phyloP scores from a whole-genome alignment of 2,329 filamentous ascomycete genomes.

The Aspergillus tamarii region DNA sequence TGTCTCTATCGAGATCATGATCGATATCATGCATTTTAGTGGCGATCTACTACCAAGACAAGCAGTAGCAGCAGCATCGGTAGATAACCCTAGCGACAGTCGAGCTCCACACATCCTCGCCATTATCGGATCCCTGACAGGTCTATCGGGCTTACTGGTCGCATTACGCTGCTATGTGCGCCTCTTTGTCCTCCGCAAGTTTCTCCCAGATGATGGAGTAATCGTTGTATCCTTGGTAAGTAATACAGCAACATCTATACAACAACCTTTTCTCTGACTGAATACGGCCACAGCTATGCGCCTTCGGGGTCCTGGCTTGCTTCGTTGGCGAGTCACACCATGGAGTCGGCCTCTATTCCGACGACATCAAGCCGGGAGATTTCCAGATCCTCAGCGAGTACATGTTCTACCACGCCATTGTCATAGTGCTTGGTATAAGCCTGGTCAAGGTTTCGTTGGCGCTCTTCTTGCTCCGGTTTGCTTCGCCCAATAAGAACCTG shows the following conservation, averaged over 20 bases:
- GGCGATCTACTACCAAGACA: not conserved
- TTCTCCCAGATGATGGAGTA: constrained; percentile 54
- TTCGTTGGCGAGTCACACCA: constrained; percentile 50
- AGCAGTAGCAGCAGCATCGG: not conserved
- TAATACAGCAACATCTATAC: constrained; percentile 11
- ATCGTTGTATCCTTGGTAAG: constrained; percentile 48
- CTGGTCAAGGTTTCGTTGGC: constrained; percentile 48
- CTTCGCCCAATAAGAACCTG: constrained; percentile 32
- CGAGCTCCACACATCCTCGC: constrained; percentile 37
- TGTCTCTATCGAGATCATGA: not conserved
- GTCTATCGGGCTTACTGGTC: constrained; percentile 43
- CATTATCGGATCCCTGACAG: constrained; percentile 44
- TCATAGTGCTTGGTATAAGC: constrained; percentile 50
- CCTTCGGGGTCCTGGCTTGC: constrained; percentile 37
- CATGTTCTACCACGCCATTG: constrained; percentile 51
- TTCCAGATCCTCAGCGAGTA: constrained; percentile 44
- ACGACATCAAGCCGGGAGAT: constrained; percentile 39
- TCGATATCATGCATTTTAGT: not conserved
- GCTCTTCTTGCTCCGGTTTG: constrained; percentile 45
- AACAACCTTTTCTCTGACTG: not conserved
- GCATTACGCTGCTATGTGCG: constrained; percentile 53
- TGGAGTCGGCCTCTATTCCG: constrained; percentile 52
- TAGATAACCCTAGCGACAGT: not conserved
- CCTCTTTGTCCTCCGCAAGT: constrained; percentile 49
- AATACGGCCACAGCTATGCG: constrained; percentile 21